Percentiles rank a stretch among this genome's conserved stretches.
phyloP scores from a whole-genome alignment of 495 filamentous ascomycete genomes.

The Aspergillus leporis region DNA sequence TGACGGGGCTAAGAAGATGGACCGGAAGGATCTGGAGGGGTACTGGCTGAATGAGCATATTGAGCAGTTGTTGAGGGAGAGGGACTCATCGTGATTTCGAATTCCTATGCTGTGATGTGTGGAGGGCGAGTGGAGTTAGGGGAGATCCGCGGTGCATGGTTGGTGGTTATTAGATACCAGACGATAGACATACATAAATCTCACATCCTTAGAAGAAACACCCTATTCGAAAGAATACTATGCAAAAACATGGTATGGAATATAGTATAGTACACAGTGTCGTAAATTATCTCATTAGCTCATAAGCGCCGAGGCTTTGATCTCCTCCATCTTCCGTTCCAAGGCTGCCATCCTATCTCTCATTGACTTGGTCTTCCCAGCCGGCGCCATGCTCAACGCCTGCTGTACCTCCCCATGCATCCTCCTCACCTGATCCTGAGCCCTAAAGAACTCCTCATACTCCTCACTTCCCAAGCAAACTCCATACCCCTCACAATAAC shows the following conservation, averaged over 20 bases:
- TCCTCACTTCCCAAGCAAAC: conserved; percentile 4
- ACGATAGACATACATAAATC: not conserved
- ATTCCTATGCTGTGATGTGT: not conserved
- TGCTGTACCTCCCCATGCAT: not conserved
- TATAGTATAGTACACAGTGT: not conserved
- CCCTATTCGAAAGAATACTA: not conserved
- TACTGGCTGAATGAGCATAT: conserved; percentile 46
- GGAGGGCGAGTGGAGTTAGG: no score
- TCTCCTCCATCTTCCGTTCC: not conserved
- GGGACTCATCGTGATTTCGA: conserved; percentile 5
- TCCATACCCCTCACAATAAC: conserved; percentile 46
- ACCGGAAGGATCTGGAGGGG: conserved; percentile 24
- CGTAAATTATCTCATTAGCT: not conserved
- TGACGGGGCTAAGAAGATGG: conserved; percentile 36
- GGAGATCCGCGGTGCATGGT: not conserved
- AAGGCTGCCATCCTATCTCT: not conserved
- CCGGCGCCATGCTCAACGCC: not conserved
- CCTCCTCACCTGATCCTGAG: not conserved
- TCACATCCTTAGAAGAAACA: not conserved
- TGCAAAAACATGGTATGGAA: not conserved
- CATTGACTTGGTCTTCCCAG: not conserved
- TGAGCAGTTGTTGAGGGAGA: conserved; percentile 28
- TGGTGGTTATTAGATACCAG: not conserved
- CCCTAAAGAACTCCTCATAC: conserved; percentile 7
- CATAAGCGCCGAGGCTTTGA: not conserved